A percentile compares a stretch with the other conserved stretches of the same genome.
Evolutionary conservation across 2,329 filamentous ascomycete species (phyloP).

Genomic region (Aspergillus glaucus): DNA sequence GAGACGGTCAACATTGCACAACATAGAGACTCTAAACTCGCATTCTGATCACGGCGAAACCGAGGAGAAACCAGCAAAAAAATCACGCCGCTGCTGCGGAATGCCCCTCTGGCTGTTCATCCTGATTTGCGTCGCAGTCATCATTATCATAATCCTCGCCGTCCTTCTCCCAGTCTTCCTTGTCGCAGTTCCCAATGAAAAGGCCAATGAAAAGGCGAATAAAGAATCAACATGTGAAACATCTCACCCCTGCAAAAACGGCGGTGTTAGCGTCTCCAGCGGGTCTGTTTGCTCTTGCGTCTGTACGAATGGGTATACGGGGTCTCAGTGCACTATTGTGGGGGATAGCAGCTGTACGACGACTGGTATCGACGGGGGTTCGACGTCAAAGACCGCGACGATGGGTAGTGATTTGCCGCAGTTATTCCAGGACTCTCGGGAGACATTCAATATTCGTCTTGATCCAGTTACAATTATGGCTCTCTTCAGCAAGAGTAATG

Average conservation of each 20-base stretch:
- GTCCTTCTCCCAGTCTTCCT: conserved; percentile 69
- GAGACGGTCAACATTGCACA: conserved; percentile 28
- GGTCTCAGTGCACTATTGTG: conserved; percentile 48
- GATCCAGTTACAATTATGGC: conserved; percentile 63
- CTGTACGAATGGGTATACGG: conserved; percentile 81
- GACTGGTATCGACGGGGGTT: conserved; percentile 36
- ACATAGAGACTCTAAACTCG: conserved; percentile 21
- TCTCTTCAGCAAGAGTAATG: conserved; percentile 65
- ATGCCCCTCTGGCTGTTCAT: conserved; percentile 75
- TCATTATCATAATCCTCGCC: conserved; percentile 72
- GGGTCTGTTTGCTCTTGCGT: conserved; percentile 72
- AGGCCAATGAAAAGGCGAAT: conserved; percentile 38
- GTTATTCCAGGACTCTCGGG: conserved; percentile 58
- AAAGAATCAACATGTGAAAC: conserved; percentile 48
- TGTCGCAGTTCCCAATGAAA: conserved; percentile 52
- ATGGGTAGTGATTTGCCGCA: conserved; percentile 72
- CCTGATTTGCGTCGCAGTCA: conserved; percentile 56
- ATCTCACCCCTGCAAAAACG: conserved; percentile 66
- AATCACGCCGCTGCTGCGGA: conserved; percentile 68
- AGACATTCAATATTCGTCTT: conserved; percentile 71
- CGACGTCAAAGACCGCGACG: conserved; percentile 58
- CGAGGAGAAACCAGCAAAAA: conserved; percentile 8
- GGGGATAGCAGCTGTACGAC: conserved; percentile 52
- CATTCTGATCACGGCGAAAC: conserved; percentile 6
- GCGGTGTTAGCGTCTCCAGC: conserved; percentile 67